Conservation (phyloP, 352 stramenopile species). For the Phytopythium cucurbitacearum region DNA sequence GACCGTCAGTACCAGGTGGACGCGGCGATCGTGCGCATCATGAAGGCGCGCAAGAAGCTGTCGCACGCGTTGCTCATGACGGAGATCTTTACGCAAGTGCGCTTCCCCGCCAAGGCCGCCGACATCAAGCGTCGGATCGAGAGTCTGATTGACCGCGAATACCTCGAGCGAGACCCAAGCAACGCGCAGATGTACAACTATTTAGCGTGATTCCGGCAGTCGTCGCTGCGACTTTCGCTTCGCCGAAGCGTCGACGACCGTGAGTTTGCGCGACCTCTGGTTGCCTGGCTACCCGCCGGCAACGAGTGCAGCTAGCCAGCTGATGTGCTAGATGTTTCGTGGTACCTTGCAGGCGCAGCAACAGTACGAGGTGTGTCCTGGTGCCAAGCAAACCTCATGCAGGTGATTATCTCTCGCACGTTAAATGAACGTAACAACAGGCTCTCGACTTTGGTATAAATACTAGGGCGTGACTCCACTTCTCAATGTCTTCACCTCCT, state of each 20-base stretch:
- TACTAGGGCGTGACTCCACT: too few relatives aligned
- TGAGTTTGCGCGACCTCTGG: too few relatives aligned
- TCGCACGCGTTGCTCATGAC: slow-evolving; percentile 94
- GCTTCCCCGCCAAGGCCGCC: slow-evolving; percentile 73
- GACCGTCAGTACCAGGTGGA: slow-evolving; percentile 94
- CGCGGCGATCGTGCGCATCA: slow-evolving; percentile 97
- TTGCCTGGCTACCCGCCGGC: too few relatives aligned
- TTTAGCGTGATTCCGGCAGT: slow-evolving; percentile 40
- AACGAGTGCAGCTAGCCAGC: too few relatives aligned
- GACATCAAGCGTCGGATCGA: slow-evolving; percentile 89
- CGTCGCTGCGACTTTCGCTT: too few relatives aligned
- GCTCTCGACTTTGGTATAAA: too few relatives aligned
- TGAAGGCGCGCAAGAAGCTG: slow-evolving; percentile 98
- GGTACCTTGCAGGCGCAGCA: too few relatives aligned
- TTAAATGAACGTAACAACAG: slow-evolving; percentile 14
- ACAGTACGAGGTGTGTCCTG: too few relatives aligned
- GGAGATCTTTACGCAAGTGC: slow-evolving; percentile 95
- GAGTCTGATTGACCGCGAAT: slow-evolving; percentile 87
- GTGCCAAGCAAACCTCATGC: too few relatives aligned
- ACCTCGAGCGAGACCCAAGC: slow-evolving; percentile 77
- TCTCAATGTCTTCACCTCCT: too few relatives aligned
- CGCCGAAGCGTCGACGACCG: too few relatives aligned
- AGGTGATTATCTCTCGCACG: slow-evolving; percentile 5
- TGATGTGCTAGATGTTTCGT: too few relatives aligned
- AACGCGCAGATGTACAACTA: slow-evolving; percentile 88